Base-by-base conservation (phyloP, 129 eudicot species). In the Silybum marianum region DNA sequence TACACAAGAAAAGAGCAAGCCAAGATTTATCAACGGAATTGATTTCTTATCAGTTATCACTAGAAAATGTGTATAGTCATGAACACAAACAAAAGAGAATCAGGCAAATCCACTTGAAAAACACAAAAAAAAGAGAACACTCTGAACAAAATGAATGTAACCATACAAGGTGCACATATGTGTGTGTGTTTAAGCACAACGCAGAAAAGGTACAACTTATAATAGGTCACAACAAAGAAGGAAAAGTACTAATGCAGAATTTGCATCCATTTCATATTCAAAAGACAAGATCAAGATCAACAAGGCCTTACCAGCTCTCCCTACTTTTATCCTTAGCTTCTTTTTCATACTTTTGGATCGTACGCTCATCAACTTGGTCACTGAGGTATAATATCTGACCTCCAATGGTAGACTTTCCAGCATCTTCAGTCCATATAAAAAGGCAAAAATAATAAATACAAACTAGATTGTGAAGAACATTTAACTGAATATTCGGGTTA, bases 291-390 rank as follows among this genome's bases (percentile, higher is more conserved):
- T 21, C 65, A 74, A 84, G 72, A 21, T 21, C 34, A 67, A 9
- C 19, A 39, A 34, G 7, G 73, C 12, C 94, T 88, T 80, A 95
- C 98, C 98, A 95, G 75, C 97, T 95, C 84, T 95, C 98, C 78
- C 98, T 83, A 77, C 91, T 85, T 70, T 95, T 95, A 40, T 92
- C 97, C 84, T 88, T 95, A 3, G 99, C 99, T 87, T 95, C 97
- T 83, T 87, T 95, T 80, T 95, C 95, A 70, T 89, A 95, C 54
- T 90, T 95, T 62, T 95, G 97, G 83, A 95, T 95, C 0, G 97
- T 95, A 2, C 97, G 90, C 13, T 92, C 97, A 83, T 95, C 99
- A 80, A 95, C 99, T 78, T 91, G 99, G 44, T 97, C 99, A 78
- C 99, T 95, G 68, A 95, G 97, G 76, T 88, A 92, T 30, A 95